phyloP scores from a whole-genome alignment of 2,329 filamentous ascomycete species.

The Sclerotinia subarctica region DNA sequence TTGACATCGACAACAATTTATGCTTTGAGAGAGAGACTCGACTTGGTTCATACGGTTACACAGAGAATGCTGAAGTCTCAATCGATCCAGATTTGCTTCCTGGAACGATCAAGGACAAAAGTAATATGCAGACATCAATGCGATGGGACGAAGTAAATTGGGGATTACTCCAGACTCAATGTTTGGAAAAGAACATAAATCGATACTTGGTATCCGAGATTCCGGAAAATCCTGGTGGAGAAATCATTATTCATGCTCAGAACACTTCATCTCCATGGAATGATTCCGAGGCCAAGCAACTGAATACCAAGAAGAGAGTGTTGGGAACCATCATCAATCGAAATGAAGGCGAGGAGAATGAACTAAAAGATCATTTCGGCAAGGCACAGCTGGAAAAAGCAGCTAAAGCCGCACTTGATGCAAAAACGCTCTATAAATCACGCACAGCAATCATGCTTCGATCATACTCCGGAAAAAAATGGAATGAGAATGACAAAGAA shows the following conservation, averaged over 20 bases:
- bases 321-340: background rate
- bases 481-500: conserved; percentile 75
- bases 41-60: conserved; percentile 63
- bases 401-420: background rate
- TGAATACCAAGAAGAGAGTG: background rate
- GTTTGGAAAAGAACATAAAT: conserved; percentile 61
- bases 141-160: conserved; percentile 67
- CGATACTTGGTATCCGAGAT: conserved; percentile 41
- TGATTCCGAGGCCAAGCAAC: background rate
- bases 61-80: conserved; percentile 36
- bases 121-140: conserved; percentile 24
- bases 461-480: conserved; percentile 71
- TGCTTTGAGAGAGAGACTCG: conserved; percentile 69
- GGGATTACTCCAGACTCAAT: conserved; percentile 66
- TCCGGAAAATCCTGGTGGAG: background rate
- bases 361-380: background rate
- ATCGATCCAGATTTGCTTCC: no score
- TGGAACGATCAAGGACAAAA: background rate
- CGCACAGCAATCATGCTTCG: conserved; percentile 74
- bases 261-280: background rate
- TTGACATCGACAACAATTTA: conserved; percentile 59
- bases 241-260: background rate
- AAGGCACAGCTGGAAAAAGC: conserved; percentile 9
- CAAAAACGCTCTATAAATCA: conserved; percentile 23
- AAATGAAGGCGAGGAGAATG: background rate